Evolutionary conservation across 371 early-diverging fungal genomes (phyloP).

Genomic region (Rhizopus sp.): DNA sequence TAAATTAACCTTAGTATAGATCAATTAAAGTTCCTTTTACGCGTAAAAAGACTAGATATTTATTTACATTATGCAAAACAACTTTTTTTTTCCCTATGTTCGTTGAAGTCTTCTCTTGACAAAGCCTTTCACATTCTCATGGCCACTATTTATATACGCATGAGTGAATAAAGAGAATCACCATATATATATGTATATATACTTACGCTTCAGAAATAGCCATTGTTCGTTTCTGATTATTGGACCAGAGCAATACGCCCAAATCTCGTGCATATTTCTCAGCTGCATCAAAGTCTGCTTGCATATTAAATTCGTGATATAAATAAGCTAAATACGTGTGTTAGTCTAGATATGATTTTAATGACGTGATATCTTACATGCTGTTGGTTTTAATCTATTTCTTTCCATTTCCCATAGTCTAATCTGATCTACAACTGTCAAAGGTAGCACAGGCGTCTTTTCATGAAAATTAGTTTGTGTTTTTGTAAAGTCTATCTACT

Average conservation of each 20-base stretch:
- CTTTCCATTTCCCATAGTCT: conserved; percentile 97
- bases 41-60: not conserved
- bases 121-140: conserved; percentile 59
- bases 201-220: conserved; percentile 63
- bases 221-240: conserved; percentile 59
- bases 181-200: not conserved
- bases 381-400: conserved; percentile 74
- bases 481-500: conserved; percentile 1
- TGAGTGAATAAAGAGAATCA: not conserved
- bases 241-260: conserved; percentile 82
- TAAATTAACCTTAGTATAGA: too few relatives aligned
- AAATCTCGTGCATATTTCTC: conserved; percentile 76
- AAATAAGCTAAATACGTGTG: conserved; percentile 58
- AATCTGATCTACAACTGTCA: conserved; percentile 96
- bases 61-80: conserved; percentile 1
- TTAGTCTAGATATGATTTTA: conserved; percentile 1
- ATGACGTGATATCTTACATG: conserved; percentile 31
- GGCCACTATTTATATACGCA: conserved; percentile 35
- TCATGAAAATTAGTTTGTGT: not conserved
- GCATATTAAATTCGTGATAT: conserved; percentile 80
- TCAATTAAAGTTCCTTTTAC: too few relatives aligned
- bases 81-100: conserved; percentile 1
- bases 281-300: conserved; percentile 77
- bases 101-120: conserved; percentile 46
- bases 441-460: conserved; percentile 80